Percentiles rank a stretch among this genome's conserved stretches.
Conservation (phyloP, 2,329 filamentous ascomycete genomes). For the Bipolaris bicolor region DNA sequence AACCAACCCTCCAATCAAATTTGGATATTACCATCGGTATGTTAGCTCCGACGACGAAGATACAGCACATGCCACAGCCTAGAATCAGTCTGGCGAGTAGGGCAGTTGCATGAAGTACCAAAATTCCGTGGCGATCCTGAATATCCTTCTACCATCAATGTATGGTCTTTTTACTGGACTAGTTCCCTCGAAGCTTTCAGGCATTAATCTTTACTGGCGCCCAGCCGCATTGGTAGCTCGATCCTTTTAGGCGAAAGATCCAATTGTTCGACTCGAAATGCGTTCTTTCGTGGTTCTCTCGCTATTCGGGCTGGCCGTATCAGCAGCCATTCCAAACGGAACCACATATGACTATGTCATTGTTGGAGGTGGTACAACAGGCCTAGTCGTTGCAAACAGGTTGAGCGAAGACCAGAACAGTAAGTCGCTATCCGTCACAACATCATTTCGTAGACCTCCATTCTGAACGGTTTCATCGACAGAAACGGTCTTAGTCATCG, state of each 20-base stretch:
- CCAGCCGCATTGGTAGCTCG: no score
- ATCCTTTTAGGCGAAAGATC: not conserved
- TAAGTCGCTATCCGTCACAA: not conserved
- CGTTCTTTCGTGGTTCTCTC: not conserved
- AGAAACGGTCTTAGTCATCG: constrained; percentile 28
- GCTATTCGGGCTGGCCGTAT: not conserved
- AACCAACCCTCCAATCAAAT: not conserved
- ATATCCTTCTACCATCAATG: not conserved
- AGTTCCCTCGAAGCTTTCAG: no score
- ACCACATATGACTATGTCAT: constrained; percentile 33
- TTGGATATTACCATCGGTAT: not conserved
- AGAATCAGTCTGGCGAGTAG: not conserved
- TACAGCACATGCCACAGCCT: not conserved
- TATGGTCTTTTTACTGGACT: no score
- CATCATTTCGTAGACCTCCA: not conserved
- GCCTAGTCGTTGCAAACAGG: constrained; percentile 28
- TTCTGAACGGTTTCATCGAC: not conserved
- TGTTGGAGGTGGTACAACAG: constrained; percentile 31
- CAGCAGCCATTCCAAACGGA: not conserved
- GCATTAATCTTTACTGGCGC: no score
- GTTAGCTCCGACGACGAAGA: constrained; percentile 1
- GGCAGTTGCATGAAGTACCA: not conserved
- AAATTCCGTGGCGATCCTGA: not conserved
- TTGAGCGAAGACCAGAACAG: constrained; percentile 23
- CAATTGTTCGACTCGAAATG: not conserved